Evolutionary conservation across 306 rosid genomes (phyloP).

Genomic region (Vigna nakashimae): DNA sequence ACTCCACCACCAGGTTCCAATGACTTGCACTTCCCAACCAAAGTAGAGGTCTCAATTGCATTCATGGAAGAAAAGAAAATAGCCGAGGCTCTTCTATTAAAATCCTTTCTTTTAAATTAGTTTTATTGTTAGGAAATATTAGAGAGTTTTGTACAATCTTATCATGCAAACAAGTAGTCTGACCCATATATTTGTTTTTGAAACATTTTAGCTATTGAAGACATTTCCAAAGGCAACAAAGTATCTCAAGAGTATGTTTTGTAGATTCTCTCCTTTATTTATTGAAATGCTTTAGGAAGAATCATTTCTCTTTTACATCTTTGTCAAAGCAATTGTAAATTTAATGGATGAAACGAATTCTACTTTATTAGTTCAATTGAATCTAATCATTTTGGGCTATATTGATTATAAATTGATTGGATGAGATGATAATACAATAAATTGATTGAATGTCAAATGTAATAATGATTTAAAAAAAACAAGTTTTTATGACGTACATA

Average conservation of each 20-base stretch:
- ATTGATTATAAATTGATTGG: too few relatives aligned
- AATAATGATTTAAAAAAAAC: too few relatives aligned
- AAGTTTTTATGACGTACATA: too few relatives aligned
- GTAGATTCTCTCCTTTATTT: constrained; percentile 40
- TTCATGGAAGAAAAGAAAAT: constrained; percentile 88
- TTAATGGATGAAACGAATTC: too few relatives aligned
- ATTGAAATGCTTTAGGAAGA: background rate
- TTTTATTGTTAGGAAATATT: constrained; percentile 30
- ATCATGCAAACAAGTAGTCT: background rate
- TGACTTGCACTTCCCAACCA: too few relatives aligned
- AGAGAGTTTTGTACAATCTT: constrained; percentile 9
- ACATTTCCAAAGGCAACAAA: constrained; percentile 69
- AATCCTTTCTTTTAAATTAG: constrained; percentile 9
- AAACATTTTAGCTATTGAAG: constrained; percentile 75
- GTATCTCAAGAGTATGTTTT: constrained; percentile 70
- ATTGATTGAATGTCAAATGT: too few relatives aligned
- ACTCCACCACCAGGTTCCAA: too few relatives aligned
- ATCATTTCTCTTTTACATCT: constrained; percentile 35
- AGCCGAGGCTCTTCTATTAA: constrained; percentile 64
- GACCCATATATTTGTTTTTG: constrained; percentile 30
- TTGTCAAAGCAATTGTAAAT: constrained; percentile 71
- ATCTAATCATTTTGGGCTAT: too few relatives aligned
- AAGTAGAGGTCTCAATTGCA: constrained; percentile 68
- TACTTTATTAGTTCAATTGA: too few relatives aligned
- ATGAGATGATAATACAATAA: too few relatives aligned